phyloP scores from a whole-genome alignment of 352 stramenopile species.

The Globisporangium emineosum region DNA sequence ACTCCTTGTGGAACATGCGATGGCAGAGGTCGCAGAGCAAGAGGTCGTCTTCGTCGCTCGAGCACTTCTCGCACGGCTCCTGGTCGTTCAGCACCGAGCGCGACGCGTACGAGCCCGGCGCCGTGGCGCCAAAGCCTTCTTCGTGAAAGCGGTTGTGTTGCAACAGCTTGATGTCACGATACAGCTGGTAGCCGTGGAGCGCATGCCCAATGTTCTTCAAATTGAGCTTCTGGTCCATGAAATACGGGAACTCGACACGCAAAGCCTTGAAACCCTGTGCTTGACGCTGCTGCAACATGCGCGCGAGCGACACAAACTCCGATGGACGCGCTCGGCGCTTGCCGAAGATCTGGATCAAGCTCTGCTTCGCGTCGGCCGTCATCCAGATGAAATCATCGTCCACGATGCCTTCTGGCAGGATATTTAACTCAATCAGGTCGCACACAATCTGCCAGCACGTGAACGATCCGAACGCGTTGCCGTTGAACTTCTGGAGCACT shows the following conservation, averaged over 20 bases:
- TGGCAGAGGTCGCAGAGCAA: constrained; percentile 83
- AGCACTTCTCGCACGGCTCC: constrained; percentile 69
- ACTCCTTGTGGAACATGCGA: constrained; percentile 82
- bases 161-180: constrained; percentile 82
- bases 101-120: constrained; percentile 57
- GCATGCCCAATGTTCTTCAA: constrained; percentile 84
- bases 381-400: constrained; percentile 81
- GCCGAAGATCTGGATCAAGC: constrained; percentile 80
- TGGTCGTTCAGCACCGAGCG: constrained; percentile 75
- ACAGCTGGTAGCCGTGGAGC: constrained; percentile 77
- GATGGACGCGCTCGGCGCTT: constrained; percentile 66
- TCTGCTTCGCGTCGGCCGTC: constrained; percentile 72
- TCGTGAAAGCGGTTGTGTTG: constrained; percentile 70
- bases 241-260: constrained; percentile 76
- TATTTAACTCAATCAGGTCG: constrained; percentile 74
- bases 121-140: constrained; percentile 52
- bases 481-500: constrained; percentile 56
- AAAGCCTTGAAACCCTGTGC: constrained; percentile 79
- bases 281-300: constrained; percentile 73
- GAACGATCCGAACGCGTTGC: constrained; percentile 79
- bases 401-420: constrained; percentile 51
- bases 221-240: constrained; percentile 75
- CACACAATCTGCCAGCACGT: constrained; percentile 85
- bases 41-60: constrained; percentile 66
- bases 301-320: constrained; percentile 63